phyloP scores from a whole-genome alignment of 2,329 filamentous ascomycete genomes.

The Hymenoscyphus repandus region DNA sequence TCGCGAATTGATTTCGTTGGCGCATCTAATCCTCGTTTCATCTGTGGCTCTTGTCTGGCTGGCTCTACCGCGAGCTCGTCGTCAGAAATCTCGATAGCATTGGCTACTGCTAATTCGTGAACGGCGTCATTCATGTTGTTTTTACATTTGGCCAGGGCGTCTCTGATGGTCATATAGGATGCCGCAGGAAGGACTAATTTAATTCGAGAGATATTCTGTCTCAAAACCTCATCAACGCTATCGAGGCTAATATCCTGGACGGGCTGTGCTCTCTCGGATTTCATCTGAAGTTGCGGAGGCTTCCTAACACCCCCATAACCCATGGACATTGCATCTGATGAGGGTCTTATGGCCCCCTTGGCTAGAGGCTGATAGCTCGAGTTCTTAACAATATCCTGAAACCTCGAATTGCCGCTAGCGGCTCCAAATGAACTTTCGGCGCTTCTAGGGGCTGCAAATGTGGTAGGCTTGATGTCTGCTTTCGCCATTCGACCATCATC shows the following conservation, averaged over 20 bases:
- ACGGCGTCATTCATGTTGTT: slow-evolving; percentile 52
- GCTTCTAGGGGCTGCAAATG: slow-evolving; percentile 40
- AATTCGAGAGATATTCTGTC: slow-evolving; percentile 48
- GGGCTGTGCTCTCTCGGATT: slow-evolving; percentile 41
- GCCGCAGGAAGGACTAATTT: slow-evolving; percentile 42
- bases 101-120: slow-evolving; percentile 37
- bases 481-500: slow-evolving; percentile 41
- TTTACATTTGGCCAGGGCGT: slow-evolving; percentile 44
- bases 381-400: slow-evolving; percentile 20
- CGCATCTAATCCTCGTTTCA: slow-evolving; percentile 49
- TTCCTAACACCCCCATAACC: slow-evolving; percentile 4
- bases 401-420: slow-evolving; percentile 40
- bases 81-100: slow-evolving; percentile 29
- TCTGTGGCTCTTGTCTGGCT: slow-evolving; percentile 38
- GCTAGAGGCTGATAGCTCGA: slow-evolving; percentile 17
- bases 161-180: slow-evolving; percentile 39
- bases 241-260: slow-evolving; percentile 40
- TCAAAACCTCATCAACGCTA: slow-evolving; percentile 45
- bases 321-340: not conserved
- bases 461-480: slow-evolving; percentile 56
- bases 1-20: slow-evolving; percentile 52
- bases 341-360: not conserved
- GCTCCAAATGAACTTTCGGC: slow-evolving; percentile 35
- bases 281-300: slow-evolving; percentile 27
- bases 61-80: slow-evolving; percentile 27